Base-by-base conservation (phyloP, 169 alveolate species). In the Besnoitia besnoiti region DNA sequence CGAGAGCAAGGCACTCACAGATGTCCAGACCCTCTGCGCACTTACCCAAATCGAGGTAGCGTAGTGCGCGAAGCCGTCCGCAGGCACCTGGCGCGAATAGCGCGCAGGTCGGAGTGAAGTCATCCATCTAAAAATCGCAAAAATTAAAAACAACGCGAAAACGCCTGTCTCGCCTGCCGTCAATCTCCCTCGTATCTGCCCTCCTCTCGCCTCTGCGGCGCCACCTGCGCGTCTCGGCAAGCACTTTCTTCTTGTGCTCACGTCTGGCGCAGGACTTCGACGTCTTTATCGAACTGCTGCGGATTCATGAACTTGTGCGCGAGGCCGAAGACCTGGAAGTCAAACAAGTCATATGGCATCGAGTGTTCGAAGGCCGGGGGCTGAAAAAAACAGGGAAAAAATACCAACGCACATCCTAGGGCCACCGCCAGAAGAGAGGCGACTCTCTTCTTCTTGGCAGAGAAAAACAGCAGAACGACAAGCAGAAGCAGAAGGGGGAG, bases 31-130 rank as follows among this genome's bases (percentile, higher is more conserved):
- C 62, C n/a, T n/a, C 73, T 10, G 27, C 4, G 21, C 0, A 0
- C 91, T 19, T 44, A 91, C 94, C 96, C 96, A 95, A 44, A 95
- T 90, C 10, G 92, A 62, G 8, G 55, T 90, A 39, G 95, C 92
- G 89, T 97, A 97, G 77, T 92, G 95, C 33, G 96, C 96, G 93
- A 96, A 96, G 50, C 99, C 98, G 80, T 97, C 99, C 1, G 98
- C 94, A 5, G 99, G 99, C 35, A 97, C 96, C 51, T 85, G 75
- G 85, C 98, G 92, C 5, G 98, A 95, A 94, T 97, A 97, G 33
- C 92, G 49, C 47, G n/a, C n/a, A 12, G 97, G 97, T 40, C 95
- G 91, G 49, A 97, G 92, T 39, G 84, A 91, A 27, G 75, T 67
- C 7, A 82, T 79, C 98, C 98, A 96, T 85, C 90, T 95, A 44